These are phyloP conservation scores for Fraxinus baroniana DNA, from an alignment of 305 asterid species.

Conservation along the genomic window DNA sequence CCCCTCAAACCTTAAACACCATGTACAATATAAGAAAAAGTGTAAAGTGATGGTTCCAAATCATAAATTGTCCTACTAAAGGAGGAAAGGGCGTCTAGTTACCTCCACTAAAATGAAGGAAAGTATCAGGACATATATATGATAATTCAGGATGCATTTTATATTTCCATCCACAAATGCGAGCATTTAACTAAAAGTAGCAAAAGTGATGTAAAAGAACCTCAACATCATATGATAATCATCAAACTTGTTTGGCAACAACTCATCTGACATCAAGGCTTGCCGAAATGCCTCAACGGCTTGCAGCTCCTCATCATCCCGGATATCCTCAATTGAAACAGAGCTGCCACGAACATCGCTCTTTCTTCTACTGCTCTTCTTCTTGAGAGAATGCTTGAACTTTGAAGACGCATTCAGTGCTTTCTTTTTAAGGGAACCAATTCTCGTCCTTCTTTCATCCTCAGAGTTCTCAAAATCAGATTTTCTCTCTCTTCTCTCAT, in stretches of 20 bases:
- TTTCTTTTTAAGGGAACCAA: slow-evolving; percentile 71
- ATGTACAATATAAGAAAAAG: background rate
- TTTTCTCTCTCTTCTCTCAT: slow-evolving; percentile 74
- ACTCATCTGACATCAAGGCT: slow-evolving; percentile 75
- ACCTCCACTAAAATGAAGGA: background rate
- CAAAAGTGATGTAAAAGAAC: slow-evolving; percentile 31
- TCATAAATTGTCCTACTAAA: slow-evolving; percentile 3
- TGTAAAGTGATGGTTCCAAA: background rate
- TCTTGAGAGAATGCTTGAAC: slow-evolving; percentile 42
- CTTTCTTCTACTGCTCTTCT: slow-evolving; percentile 34
- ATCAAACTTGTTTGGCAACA: slow-evolving; percentile 75
- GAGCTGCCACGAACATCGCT: slow-evolving; percentile 38
- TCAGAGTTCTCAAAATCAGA: slow-evolving; percentile 80
- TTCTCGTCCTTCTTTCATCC: slow-evolving; percentile 75
- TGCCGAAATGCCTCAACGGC: slow-evolving; percentile 88
- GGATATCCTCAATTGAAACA: slow-evolving; percentile 73
- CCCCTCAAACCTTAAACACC: slow-evolving; percentile 1
- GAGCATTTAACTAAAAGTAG: slow-evolving; percentile 2
- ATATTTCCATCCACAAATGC: background rate
- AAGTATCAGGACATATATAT: background rate
- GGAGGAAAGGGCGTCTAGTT: background rate
- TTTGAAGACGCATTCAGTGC: slow-evolving; percentile 52
- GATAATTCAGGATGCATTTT: slow-evolving; percentile 1
- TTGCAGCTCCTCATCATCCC: slow-evolving; percentile 84
- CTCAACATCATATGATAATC: slow-evolving; percentile 95